phyloP scores from a whole-genome alignment of 768 basidiomycete genomes.

The Macrolepiota dolichaula region DNA sequence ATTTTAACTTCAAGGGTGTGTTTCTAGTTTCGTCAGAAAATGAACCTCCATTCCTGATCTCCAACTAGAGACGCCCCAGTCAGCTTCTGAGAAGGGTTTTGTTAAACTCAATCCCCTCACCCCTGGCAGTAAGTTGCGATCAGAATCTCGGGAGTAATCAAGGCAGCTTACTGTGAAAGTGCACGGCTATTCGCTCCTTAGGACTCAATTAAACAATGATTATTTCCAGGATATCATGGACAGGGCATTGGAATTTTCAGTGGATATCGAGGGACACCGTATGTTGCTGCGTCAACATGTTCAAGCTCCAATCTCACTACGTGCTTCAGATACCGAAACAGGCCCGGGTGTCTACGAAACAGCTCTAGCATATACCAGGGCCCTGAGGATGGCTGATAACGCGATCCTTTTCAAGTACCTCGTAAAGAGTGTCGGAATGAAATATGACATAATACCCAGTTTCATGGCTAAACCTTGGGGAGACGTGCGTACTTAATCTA shows the following conservation, averaged over 20 bases:
- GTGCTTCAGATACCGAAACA: conserved; percentile 77
- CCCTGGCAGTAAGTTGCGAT: conserved; percentile 73
- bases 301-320: not conserved
- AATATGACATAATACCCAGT: conserved; percentile 83
- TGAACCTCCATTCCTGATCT: not conserved
- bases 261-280: conserved; percentile 89
- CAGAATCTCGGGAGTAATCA: not conserved
- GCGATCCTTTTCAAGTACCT: conserved; percentile 90
- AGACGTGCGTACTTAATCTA: conserved; percentile 50
- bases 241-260: conserved; percentile 62
- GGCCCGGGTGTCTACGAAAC: conserved; percentile 89
- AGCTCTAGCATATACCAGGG: conserved; percentile 80
- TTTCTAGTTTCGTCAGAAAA: not conserved
- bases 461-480: conserved; percentile 99
- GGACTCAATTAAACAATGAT: conserved; percentile 83
- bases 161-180: conserved; percentile 41
- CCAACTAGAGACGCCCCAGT: conserved; percentile 72
- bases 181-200: conserved; percentile 94
- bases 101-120: conserved; percentile 74
- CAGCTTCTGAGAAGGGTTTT: conserved; percentile 76
- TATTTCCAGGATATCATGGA: conserved; percentile 93
- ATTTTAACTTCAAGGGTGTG: conserved; percentile 87
- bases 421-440: conserved; percentile 90
- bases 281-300: conserved; percentile 17
- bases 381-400: conserved; percentile 83